Percentiles rank a stretch among this genome's conserved stretches.
Conservation (phyloP, 805 yeast genomes). For the Diddensiella transvaalensis region DNA sequence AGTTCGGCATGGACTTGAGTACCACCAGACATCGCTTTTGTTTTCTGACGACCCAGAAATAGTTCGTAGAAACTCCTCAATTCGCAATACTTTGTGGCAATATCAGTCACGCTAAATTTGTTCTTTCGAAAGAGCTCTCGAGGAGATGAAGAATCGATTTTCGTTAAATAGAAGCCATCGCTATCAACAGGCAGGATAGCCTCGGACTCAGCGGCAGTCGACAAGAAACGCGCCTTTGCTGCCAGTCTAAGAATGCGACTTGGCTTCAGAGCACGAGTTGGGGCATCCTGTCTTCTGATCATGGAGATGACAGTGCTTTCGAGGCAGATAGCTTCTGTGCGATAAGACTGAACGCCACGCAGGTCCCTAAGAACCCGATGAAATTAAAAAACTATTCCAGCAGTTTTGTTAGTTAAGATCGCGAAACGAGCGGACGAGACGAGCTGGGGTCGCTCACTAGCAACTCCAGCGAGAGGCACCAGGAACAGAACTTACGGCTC, state of each 20-base stretch:
- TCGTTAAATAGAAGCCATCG: not conserved
- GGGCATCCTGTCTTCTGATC: too few relatives aligned
- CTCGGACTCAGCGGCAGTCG: too few relatives aligned
- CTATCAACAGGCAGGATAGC: not conserved
- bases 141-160: conserved; percentile 7
- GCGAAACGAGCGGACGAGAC: not conserved
- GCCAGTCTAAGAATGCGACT: too few relatives aligned
- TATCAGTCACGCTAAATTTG: conserved; percentile 24
- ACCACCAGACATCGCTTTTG: conserved; percentile 22
- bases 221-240: too few relatives aligned
- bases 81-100: conserved; percentile 27
- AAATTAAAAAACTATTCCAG: conserved; percentile 41
- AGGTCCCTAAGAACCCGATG: conserved; percentile 75
- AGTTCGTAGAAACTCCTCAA: conserved; percentile 21
- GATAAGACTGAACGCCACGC: conserved; percentile 75
- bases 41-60: conserved; percentile 3
- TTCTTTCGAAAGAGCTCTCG: conserved; percentile 9
- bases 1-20: conserved; percentile 21
- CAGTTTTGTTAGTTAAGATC: not conserved
- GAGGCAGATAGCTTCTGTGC: conserved; percentile 47
- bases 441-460: not conserved
- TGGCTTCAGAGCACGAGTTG: too few relatives aligned
- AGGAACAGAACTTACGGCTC: conserved; percentile 48
- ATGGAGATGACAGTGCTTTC: not conserved
- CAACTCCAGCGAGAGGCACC: too few relatives aligned